Base-by-base conservation (phyloP, 2,329 filamentous ascomycete genomes). In the Microcyclosporella mali region DNA sequence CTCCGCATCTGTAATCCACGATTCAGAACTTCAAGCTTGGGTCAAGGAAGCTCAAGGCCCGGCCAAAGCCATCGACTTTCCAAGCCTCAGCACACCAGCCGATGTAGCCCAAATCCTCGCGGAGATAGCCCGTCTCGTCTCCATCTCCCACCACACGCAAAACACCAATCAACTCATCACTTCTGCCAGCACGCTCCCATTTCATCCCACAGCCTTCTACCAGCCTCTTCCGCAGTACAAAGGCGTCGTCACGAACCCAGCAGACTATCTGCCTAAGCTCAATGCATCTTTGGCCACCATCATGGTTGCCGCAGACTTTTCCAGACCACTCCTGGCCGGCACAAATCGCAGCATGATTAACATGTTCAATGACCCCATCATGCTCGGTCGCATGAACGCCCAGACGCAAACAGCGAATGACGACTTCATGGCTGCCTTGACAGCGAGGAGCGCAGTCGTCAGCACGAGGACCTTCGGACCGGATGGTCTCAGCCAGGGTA, bases 21-120 rank as follows among this genome's bases (percentile, higher is more conserved):
- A 75, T 49, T 16, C 34, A 0, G 71, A 74, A 45, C 52, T 74
- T 1, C 64, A 69, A 41, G 58, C 58, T n/a, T 74, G 70, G 70
- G 60, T 70, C 19, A 33, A 38, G 1, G 70, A 74, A 57, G 66
- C 66, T 17, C 63, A 57, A 37, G 58, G 55, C 2, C 45, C 51
- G 1, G 70, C 69, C 0, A 37, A 61, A 41, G 62, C 62, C 1
- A 53, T 67, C 21, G 67, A 73, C 53, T 71, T 74, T 55, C 70
- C 67, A n/a, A 45, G 54, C 8, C 35, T 49, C 21, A 14, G 17
- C 0, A 53, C 55, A 2, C 46, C 40, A n/a, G 48, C 58, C 27
- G 54, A 57, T 1, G 60, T 73, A 6, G 56, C 70, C 37, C 64
- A 66, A 29, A 51, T 70, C n/a, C 59, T 73, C 8, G 67, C 70